Evolutionary conservation across 2,329 filamentous ascomycete species (phyloP).

Genomic region (Fusarium neocosmosporiellum): DNA sequence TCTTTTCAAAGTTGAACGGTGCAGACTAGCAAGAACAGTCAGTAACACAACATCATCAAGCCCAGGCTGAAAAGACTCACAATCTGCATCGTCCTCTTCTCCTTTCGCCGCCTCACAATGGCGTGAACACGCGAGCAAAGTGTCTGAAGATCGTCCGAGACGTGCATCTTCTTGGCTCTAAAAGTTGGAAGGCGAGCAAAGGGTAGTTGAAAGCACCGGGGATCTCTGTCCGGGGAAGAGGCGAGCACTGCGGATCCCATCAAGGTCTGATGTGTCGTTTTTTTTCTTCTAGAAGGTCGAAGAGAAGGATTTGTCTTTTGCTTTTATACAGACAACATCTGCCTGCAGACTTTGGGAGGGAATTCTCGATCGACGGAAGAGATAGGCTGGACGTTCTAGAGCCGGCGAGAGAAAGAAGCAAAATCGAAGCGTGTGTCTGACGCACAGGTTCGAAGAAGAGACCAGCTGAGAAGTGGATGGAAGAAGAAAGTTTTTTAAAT

Average conservation of each 20-base stretch:
- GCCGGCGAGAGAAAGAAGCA: slow-evolving; percentile 13
- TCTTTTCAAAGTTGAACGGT: slow-evolving; percentile 69
- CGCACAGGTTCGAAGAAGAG: not conserved
- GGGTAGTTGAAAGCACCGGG: slow-evolving; percentile 23
- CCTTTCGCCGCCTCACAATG: slow-evolving; percentile 56
- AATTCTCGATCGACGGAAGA: not conserved
- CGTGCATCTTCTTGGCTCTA: slow-evolving; percentile 45
- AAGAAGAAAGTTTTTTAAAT: slow-evolving; percentile 14
- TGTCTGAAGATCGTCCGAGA: slow-evolving; percentile 57
- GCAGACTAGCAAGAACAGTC: slow-evolving; percentile 60
- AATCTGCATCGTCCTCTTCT: slow-evolving; percentile 57
- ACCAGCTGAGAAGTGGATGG: slow-evolving; percentile 10
- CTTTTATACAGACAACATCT: not conserved
- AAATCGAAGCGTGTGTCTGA: not conserved
- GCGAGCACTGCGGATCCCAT: slow-evolving; percentile 23
- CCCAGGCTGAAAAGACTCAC: slow-evolving; percentile 48
- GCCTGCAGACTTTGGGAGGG: not conserved
- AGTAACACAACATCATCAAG: slow-evolving; percentile 31
- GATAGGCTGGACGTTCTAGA: slow-evolving; percentile 13
- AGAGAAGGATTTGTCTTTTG: not conserved
- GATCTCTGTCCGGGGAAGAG: slow-evolving; percentile 31
- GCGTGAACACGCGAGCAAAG: slow-evolving; percentile 58
- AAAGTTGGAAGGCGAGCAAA: slow-evolving; percentile 28
- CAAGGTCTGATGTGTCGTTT: slow-evolving; percentile 3
- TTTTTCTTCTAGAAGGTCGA: slow-evolving; percentile 4